Conservation (phyloP, 2,329 filamentous ascomycete species). For the Chaetomium globosum region DNA sequence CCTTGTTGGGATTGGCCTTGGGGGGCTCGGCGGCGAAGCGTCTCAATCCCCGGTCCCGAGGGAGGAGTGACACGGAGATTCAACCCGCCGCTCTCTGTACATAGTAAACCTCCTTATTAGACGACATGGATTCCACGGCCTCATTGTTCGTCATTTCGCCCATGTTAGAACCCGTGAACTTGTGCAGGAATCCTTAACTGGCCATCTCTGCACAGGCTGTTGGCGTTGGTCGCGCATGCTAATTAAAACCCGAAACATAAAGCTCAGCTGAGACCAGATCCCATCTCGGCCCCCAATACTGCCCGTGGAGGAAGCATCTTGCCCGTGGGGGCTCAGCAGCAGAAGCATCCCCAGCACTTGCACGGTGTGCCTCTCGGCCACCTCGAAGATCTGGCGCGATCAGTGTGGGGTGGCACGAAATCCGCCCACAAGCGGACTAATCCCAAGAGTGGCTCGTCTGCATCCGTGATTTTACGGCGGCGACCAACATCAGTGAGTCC, state of each 20-base stretch:
- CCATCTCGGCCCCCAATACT: not conserved
- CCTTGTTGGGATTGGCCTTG: not conserved
- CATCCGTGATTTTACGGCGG: not conserved
- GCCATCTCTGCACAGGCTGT: not conserved
- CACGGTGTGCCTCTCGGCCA: no score
- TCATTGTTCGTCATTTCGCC: not conserved
- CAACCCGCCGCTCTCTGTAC: not conserved
- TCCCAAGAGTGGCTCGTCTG: not conserved
- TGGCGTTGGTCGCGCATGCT: constrained; percentile 4
- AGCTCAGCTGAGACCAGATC: not conserved
- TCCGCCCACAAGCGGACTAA: constrained; percentile 2
- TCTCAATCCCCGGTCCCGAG: not conserved
- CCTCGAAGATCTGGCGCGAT: not conserved
- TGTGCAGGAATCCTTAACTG: not conserved
- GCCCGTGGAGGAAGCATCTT: not conserved
- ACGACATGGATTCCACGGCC: not conserved
- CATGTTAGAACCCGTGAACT: no score
- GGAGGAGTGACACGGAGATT: not conserved
- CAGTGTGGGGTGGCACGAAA: not conserved
- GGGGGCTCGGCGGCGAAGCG: not conserved
- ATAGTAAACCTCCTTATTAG: no score
- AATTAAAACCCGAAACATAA: constrained; percentile 11
- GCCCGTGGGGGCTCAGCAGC: not conserved
- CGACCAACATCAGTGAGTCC: constrained; percentile 10
- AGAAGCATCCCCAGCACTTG: not conserved